Base-by-base conservation (phyloP, 176 grass and related monocot genomes). In the Melocanna baccifera region DNA sequence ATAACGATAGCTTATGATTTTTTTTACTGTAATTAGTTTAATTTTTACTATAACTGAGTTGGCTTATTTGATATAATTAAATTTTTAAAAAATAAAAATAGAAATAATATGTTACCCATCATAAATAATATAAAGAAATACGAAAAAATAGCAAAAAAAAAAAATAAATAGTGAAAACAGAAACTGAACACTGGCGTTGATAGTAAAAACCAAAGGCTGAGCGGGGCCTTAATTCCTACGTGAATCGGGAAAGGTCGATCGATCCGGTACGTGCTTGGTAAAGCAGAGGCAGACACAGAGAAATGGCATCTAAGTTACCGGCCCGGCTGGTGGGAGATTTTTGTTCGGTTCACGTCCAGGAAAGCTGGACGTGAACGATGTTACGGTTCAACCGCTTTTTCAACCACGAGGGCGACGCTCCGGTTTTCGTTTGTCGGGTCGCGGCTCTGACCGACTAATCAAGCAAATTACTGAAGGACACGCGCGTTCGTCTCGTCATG, bases 321-420 rank as follows among this genome's bases (percentile, higher is more conserved):
- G 56, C 15, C 9, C 56, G 56, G 56, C 22, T 15, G 48, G 20
- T 20, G 18, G 51, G 18, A 15, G 15, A 16, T 12, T 36, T 36
- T 36, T 15, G 8, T 4, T 59, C 3, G 1, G 34, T 67, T 84
- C 9, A 58, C 66, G 42, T 69, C 73, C 67, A 18, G 42, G 67
- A 19, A 86, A 73, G 43, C 18, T 43, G 20, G 19, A 34, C 9
- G 11, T 0, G 29, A 1, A 18, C 20, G 64, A 77, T 62, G 62
- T 11, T 87, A 50, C 61, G 57, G n/a, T 59, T 25, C 30, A 62
- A 4, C 73, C 9, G 80, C 81, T 58, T 73, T 84, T 84, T 88
- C 87, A 84, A 79, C 65, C 67, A 50, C 6, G 74, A 79, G 34
- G 43, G 73, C 15, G 67, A 88, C 74, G 66, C 43, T 62, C 26